Conservation (phyloP, 2,329 filamentous ascomycete species). For the Dactylellina cionopaga region DNA sequence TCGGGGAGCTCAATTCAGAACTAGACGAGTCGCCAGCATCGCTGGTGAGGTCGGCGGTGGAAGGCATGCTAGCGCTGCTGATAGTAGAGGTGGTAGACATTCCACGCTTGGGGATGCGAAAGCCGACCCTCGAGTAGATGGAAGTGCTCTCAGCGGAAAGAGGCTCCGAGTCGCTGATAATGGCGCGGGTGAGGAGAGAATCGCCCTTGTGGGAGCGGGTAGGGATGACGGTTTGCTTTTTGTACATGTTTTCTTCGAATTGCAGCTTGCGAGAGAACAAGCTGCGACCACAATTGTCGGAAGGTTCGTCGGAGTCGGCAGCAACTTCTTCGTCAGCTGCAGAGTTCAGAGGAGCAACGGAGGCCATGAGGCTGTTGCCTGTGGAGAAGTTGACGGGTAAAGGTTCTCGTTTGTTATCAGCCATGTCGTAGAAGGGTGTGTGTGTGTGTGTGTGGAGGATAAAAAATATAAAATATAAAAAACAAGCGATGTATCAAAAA, state of each 20-base stretch:
- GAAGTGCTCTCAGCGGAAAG: constrained; percentile 61
- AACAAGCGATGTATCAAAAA: too few relatives aligned
- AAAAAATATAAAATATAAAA: neutral
- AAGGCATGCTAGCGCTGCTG: constrained; percentile 82
- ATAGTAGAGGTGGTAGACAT: constrained; percentile 71
- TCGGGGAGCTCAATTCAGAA: constrained; percentile 85
- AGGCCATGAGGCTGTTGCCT: neutral
- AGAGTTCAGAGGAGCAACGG: constrained; percentile 46
- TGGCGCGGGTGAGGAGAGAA: constrained; percentile 86
- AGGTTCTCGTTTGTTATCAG: constrained; percentile 8
- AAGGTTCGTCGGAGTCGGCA: constrained; percentile 87
- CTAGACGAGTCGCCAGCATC: constrained; percentile 91
- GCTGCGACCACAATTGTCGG: constrained; percentile 67
- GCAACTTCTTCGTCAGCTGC: constrained; percentile 71
- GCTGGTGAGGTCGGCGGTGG: constrained; percentile 91
- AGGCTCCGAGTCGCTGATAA: constrained; percentile 74
- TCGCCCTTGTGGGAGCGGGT: constrained; percentile 68
- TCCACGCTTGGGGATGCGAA: constrained; percentile 58
- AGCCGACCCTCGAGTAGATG: constrained; percentile 42
- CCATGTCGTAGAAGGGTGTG: neutral
- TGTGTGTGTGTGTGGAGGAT: neutral
- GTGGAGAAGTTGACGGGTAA: constrained; percentile 11
- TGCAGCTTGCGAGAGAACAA: constrained; percentile 52
- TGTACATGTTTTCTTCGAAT: constrained; percentile 34
- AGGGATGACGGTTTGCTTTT: constrained; percentile 27